Conservation (phyloP, 352 stramenopile genomes). For the Pilasporangium apinafurcum region DNA sequence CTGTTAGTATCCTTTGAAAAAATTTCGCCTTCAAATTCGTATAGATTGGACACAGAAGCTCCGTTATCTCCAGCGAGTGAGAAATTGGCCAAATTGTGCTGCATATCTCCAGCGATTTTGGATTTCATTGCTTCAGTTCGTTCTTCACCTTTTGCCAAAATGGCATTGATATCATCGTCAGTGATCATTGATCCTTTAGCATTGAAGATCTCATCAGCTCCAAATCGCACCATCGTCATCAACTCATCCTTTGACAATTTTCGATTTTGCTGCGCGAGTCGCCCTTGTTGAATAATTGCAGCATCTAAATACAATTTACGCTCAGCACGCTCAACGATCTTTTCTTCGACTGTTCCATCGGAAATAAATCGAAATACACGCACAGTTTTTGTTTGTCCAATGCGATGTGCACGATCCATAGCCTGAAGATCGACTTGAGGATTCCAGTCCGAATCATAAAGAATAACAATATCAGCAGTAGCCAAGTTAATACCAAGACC, state of each 20-base stretch:
- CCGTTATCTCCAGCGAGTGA: constrained; percentile 87
- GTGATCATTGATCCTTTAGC: constrained; percentile 85
- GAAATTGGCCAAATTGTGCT: constrained; percentile 97
- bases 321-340: constrained; percentile 97
- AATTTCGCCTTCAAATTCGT: constrained; percentile 86
- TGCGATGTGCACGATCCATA: constrained; percentile 97
- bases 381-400: constrained; percentile 98
- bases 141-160: constrained; percentile 87
- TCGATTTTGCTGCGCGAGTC: constrained; percentile 90
- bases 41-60: constrained; percentile 69
- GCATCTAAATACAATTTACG: constrained; percentile 99
- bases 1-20: constrained; percentile 85
- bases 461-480: constrained; percentile 98
- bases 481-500: constrained; percentile 98
- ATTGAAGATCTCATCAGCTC: constrained; percentile 87
- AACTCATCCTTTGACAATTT: constrained; percentile 96
- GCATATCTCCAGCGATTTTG: constrained; percentile 87
- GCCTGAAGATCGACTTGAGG: constrained; percentile 98
- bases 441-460: constrained; percentile 99
- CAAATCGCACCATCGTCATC: constrained; percentile 95
- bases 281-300: constrained; percentile 98
- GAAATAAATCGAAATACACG: constrained; percentile 99
- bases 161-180: constrained; percentile 91
- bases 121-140: constrained; percentile 85
- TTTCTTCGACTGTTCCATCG: constrained; percentile 97